Conservation (phyloP, 768 basidiomycete genomes). For the Boletus rufocinnamomeus region DNA sequence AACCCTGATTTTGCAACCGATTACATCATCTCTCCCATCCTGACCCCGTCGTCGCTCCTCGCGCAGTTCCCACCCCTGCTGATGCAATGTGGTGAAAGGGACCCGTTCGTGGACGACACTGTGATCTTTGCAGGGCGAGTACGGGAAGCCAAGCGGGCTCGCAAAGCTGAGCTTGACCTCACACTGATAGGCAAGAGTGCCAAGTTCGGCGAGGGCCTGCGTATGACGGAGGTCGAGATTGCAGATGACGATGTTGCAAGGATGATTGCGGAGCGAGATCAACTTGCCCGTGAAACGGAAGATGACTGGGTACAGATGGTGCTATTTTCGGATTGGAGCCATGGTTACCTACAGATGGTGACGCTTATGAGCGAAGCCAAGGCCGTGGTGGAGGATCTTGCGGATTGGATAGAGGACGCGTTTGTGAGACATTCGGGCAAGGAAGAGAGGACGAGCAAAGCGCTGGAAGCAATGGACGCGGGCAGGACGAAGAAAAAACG, state of each 20-base stretch:
- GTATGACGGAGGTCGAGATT: conserved; percentile 54
- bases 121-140: conserved; percentile 94
- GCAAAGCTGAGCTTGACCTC: conserved; percentile 71
- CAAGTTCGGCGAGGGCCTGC: conserved; percentile 59
- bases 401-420: conserved; percentile 86
- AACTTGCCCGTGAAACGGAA: conserved; percentile 69
- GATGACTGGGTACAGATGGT: conserved; percentile 95
- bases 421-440: conserved; percentile 48
- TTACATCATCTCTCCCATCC: conserved; percentile 94
- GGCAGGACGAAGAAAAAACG: conserved; percentile 30
- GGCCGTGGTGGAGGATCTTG: conserved; percentile 77
- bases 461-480: conserved; percentile 20
- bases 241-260: conserved; percentile 38
- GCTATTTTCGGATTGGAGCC: conserved; percentile 95
- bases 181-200: conserved; percentile 61
- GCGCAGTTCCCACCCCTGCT: conserved; percentile 93
- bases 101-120: conserved; percentile 96
- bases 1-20: conserved; percentile 95
- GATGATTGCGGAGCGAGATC: conserved; percentile 60
- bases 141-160: conserved; percentile 89
- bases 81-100: conserved; percentile 94
- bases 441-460: conserved; percentile 25
- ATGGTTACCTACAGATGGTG: conserved; percentile 96
- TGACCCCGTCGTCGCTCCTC: conserved; percentile 79
- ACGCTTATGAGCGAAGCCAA: conserved; percentile 80